Base-by-base conservation (phyloP, 371 early-diverging fungal genomes). In the Rhizopus microsporus region DNA sequence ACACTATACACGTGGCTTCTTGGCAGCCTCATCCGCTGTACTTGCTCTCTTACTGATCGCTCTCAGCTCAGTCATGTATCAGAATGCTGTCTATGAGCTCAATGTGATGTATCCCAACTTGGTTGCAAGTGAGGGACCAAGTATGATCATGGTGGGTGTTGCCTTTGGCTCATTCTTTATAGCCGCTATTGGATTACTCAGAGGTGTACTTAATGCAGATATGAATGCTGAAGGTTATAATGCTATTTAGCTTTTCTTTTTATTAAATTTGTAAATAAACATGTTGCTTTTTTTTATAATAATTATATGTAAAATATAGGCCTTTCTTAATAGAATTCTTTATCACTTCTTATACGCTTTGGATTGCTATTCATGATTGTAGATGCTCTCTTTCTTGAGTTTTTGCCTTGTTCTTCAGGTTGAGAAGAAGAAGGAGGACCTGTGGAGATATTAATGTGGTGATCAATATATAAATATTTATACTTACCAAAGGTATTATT, bases 1-100 rank as follows among this genome's bases (percentile, higher is more conserved):
- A 37, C 52, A 68, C 50, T 75, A 71, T 58, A 57, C 73, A 12
- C 66, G 79, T 42, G 79, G 74, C 13, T 78, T 78, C 42, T 56
- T 75, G 8, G 71, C 74, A 7, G 59, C 61, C 23, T 69, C 58
- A 12, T 59, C 74, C 7, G 40, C 74, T 4, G 62, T 72, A 0
- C 55, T 73, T 8, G 54, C 72, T 4, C 51, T 78, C 0, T 49
- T 78, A 9, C 39, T 73, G 13, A 15, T 75, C 10, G 62, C 72
- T 16, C 31, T 71, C 16, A 68, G 69, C 0, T 45, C 59, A 8
- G 54, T 75, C 44, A 73, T 78, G 68, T 78, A 75, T 51, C 52
- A 68, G 35, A 55, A 64, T 30, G 79, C 74, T 12, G 56, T 66
- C 8, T 44, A 63, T 4, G 56, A 69, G n/a, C 51, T 78, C 17